Evolutionary conservation across 306 rosid genomes (phyloP).

Genomic region (Benincasa hispida): DNA sequence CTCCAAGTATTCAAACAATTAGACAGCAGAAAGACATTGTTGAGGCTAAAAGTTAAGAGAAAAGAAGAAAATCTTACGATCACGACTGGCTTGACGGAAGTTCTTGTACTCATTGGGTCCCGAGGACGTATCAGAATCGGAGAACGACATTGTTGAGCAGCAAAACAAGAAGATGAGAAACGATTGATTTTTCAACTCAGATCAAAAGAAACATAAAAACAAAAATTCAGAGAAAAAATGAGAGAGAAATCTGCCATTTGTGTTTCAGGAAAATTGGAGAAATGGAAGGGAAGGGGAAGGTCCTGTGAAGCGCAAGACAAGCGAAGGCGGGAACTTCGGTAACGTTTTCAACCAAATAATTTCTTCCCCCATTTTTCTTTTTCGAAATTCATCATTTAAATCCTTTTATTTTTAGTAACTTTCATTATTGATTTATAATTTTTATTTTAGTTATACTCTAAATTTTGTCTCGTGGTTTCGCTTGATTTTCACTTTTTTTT

Average conservation of each 20-base stretch:
- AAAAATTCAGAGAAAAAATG: conserved; percentile 7
- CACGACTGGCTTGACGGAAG: conserved; percentile 66
- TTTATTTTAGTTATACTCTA: too few species aligned
- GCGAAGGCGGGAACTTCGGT: conserved; percentile 35
- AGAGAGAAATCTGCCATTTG: conserved; percentile 5
- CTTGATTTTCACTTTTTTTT: too few species aligned
- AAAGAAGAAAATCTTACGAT: conserved; percentile 35
- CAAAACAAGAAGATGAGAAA: not conserved
- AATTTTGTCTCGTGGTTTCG: too few species aligned
- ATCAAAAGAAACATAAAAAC: not conserved
- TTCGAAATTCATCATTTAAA: not conserved
- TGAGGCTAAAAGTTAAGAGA: too few species aligned
- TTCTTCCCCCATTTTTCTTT: not conserved
- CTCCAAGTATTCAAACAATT: not conserved
- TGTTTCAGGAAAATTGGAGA: conserved; percentile 15
- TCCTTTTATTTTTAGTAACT: not conserved
- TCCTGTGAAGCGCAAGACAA: conserved; percentile 9
- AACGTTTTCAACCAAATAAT: conserved; percentile 14
- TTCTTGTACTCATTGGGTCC: conserved; percentile 45
- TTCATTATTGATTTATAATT: too few species aligned
- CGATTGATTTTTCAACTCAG: not conserved
- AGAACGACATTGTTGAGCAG: conserved; percentile 51
- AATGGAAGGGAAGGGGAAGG: conserved; percentile 17
- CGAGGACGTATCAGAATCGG: conserved; percentile 61
- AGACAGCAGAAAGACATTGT: too few species aligned